Conservation (phyloP, 2,329 filamentous ascomycete species). For the Neurospora sp. region DNA sequence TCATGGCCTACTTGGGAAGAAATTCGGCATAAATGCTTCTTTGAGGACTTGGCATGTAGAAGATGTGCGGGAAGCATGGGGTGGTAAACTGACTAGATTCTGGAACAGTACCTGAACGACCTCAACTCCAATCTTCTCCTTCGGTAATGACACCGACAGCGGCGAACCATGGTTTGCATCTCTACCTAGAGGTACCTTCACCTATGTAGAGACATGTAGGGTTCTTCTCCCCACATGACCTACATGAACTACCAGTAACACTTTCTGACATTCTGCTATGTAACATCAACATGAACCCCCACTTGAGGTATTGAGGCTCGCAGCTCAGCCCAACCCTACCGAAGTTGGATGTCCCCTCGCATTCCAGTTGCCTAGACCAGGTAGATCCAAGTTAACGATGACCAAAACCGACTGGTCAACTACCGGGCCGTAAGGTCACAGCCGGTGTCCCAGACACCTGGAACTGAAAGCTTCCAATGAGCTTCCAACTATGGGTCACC, state of each 20-base stretch:
- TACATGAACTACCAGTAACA: neutral
- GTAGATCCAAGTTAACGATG: neutral
- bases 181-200: neutral
- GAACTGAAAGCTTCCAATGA: neutral
- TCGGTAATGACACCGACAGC: neutral
- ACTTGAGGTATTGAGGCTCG: neutral
- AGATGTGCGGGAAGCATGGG: neutral
- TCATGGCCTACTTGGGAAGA: neutral
- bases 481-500: neutral
- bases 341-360: neutral
- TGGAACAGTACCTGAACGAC: neutral
- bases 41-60: neutral
- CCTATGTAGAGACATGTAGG: neutral
- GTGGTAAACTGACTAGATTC: neutral
- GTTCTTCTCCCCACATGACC: neutral
- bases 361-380: neutral
- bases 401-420: neutral
- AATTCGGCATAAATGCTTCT: neutral
- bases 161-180: neutral
- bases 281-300: neutral
- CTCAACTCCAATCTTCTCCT: neutral
- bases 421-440: neutral
- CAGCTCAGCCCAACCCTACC: neutral
- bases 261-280: neutral
- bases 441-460: neutral